Evolutionary conservation across 805 yeast species (phyloP).

Genomic region (Komagataella ulmi): DNA sequence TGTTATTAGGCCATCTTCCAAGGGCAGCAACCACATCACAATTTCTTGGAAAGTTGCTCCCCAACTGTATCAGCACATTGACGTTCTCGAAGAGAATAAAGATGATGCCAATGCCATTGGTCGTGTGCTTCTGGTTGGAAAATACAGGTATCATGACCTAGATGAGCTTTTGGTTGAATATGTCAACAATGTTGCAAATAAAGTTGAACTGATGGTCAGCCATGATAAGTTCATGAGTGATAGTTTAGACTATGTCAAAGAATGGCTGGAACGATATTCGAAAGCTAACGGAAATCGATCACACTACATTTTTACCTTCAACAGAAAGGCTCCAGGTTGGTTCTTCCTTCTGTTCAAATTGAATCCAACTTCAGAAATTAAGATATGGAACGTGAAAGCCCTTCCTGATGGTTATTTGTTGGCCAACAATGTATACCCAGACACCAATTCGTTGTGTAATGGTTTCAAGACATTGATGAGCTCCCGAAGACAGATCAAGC

Average conservation of each 20-base stretch:
- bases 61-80: slow-evolving; percentile 82
- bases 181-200: slow-evolving; percentile 68
- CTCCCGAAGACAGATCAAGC: background rate
- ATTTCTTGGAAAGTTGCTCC: slow-evolving; percentile 95
- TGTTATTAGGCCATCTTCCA: slow-evolving; percentile 89
- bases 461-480: slow-evolving; percentile 64
- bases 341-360: slow-evolving; percentile 79
- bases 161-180: slow-evolving; percentile 89
- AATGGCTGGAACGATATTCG: slow-evolving; percentile 81
- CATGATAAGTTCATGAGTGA: slow-evolving; percentile 86
- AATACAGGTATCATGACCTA: slow-evolving; percentile 63
- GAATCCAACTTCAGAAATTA: slow-evolving; percentile 50
- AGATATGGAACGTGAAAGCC: slow-evolving; percentile 86
- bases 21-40: slow-evolving; percentile 78
- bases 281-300: slow-evolving; percentile 85
- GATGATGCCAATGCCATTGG: slow-evolving; percentile 54
- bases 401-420: slow-evolving; percentile 77
- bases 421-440: slow-evolving; percentile 75
- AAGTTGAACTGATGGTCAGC: slow-evolving; percentile 71
- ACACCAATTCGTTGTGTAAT: slow-evolving; percentile 76
- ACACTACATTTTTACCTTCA: slow-evolving; percentile 82
- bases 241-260: slow-evolving; percentile 62
- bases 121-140: slow-evolving; percentile 49
- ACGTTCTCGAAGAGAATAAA: slow-evolving; percentile 63
- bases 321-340: slow-evolving; percentile 91